Base-by-base conservation (phyloP, 495 filamentous ascomycete species). In the Hyaloscypha hepaticicola region DNA sequence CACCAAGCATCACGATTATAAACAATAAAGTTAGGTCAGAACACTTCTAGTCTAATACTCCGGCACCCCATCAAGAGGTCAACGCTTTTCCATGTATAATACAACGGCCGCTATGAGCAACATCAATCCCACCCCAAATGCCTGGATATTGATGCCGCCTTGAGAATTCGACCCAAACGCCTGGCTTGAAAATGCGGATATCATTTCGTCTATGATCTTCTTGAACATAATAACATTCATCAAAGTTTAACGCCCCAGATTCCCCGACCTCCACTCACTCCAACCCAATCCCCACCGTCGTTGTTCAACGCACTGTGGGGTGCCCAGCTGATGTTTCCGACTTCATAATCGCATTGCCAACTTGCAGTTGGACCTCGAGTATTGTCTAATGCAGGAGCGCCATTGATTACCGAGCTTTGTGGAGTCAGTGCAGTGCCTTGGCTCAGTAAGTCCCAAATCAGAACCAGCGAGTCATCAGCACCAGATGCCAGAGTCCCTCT, bases 281-380 rank as follows among this genome's bases (percentile, higher is more conserved):
- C 96, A 21, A 99, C 77, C 95, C 95, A 99, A 65, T 99, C 95
- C 16, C 90, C 89, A 5, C 87, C 87, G 56, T 91, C 89, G n/a
- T 83, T 80, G 53, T 83, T 89, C 68, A 88, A 77, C 16, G 79
- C 82, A 65, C 90, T 88, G 57, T 89, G 90, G 33, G 95, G 94
- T 19, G 90, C 91, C 95, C 95, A 99, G 70, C 90, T 93, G 33
- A 98, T 83, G 75, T 97, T 98, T 11, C 88, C 90, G 26, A 99
- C 90, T 78, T 99, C 95, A 69, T 96, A 96, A 64, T 98, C 95
- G 70, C 95, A 97, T 71, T 90, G 86, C 96, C 96, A 99, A 63
- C 83, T 87, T 5, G 91, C 91, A 4, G 90, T 85, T 0, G 94
- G 94, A 14, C 84, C 88, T 59, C 89, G 75, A 19, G 78, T 78